Percentiles rank a stretch among this genome's conserved stretches.
These are phyloP conservation scores for Gigaspora rosea DNA, from an alignment of 192 early-diverging fungal genomes.

Conservation along the genomic window DNA sequence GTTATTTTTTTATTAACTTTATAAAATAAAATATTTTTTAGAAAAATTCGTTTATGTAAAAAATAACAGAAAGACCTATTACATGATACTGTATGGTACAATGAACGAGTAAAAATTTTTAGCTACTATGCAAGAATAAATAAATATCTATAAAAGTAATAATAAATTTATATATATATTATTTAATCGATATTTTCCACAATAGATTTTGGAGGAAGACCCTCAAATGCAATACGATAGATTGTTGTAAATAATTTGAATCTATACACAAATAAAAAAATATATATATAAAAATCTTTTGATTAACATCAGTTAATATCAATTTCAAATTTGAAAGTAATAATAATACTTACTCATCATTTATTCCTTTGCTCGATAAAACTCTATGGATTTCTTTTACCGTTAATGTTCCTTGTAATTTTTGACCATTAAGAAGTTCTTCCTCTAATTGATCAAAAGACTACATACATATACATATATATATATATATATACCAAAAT, in stretches of 20 bases:
- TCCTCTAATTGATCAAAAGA: conserved; percentile 88
- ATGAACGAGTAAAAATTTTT: too few relatives aligned
- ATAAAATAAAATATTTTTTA: too few relatives aligned
- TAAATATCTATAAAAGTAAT: too few relatives aligned
- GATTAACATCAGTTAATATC: background rate
- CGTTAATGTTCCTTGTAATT: conserved; percentile 94
- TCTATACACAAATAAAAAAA: conserved; percentile 20
- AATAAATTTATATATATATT: background rate
- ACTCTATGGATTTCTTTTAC: conserved; percentile 85
- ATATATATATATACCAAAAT: conserved; percentile 18
- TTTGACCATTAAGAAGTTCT: conserved; percentile 95
- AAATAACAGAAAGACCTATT: too few relatives aligned
- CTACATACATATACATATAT: conserved; percentile 11
- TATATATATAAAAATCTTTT: background rate
- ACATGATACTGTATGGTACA: too few relatives aligned
- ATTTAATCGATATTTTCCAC: conserved; percentile 50
- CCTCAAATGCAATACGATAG: conserved; percentile 90
- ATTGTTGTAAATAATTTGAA: conserved; percentile 94
- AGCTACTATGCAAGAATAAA: too few relatives aligned
- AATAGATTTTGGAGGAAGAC: conserved; percentile 67
- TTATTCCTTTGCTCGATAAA: conserved; percentile 57
- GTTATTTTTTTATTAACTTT: too few relatives aligned
- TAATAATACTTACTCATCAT: conserved; percentile 33
- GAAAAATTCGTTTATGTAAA: too few relatives aligned
- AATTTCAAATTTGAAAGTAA: background rate